Evolutionary conservation across 371 early-diverging fungal species (phyloP).

Genomic region (Mortierella sp.): DNA sequence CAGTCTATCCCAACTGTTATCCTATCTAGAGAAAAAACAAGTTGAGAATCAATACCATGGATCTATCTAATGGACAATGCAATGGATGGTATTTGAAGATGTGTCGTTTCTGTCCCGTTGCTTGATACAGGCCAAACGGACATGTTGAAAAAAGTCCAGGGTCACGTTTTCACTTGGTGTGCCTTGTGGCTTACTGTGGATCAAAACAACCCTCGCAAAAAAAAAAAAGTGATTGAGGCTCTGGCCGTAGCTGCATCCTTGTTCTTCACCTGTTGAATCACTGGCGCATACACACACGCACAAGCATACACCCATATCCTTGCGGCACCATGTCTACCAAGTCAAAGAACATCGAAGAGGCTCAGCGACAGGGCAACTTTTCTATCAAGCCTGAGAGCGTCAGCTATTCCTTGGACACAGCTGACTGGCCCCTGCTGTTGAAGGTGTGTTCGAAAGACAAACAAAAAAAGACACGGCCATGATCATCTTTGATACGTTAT

Average conservation of each 20-base stretch:
- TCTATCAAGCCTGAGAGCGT: constrained; percentile 79
- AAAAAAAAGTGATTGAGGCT: constrained; percentile 3
- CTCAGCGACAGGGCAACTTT: constrained; percentile 55
- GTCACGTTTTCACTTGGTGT: background rate
- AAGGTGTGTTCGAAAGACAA: constrained; percentile 78
- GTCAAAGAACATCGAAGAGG: constrained; percentile 41
- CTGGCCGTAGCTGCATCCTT: background rate
- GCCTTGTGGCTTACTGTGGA: background rate
- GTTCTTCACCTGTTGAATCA: constrained; percentile 7
- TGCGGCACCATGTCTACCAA: constrained; percentile 28
- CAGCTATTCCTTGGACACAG: constrained; percentile 89
- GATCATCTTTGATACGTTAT: too few species aligned
- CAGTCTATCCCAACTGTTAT: too few species aligned
- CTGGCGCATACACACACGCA: too few species aligned
- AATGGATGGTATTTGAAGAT: too few species aligned
- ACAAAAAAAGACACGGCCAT: too few species aligned
- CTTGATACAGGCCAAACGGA: too few species aligned
- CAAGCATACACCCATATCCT: too few species aligned
- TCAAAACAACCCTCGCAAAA: background rate
- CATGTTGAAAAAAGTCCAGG: background rate
- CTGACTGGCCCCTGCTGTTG: constrained; percentile 95
- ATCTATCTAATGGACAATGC: too few species aligned
- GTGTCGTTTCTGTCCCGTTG: too few species aligned
- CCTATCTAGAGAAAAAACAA: too few species aligned
- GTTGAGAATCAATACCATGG: too few species aligned